phyloP scores from a whole-genome alignment of 805 yeast genomes.

The Sungouiozyma intestinalis region DNA sequence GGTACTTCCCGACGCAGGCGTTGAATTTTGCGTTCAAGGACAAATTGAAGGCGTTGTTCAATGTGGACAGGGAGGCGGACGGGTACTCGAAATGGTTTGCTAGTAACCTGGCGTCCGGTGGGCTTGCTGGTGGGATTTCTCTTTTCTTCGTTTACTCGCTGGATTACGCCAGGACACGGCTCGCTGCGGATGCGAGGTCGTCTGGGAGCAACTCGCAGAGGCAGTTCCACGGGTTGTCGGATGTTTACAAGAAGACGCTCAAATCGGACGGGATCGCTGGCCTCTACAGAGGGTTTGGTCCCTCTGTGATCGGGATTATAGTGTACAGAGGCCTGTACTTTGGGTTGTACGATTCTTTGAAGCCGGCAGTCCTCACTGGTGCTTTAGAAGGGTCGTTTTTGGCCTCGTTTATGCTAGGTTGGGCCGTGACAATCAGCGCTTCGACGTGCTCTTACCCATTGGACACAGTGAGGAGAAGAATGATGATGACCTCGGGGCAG shows the following conservation, averaged over 20 bases:
- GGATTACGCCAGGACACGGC: slow-evolving; percentile 94
- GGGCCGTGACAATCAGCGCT: slow-evolving; percentile 94
- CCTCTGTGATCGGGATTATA: slow-evolving; percentile 87
- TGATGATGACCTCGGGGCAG: slow-evolving; percentile 98
- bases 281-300: slow-evolving; percentile 95
- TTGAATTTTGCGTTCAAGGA: slow-evolving; percentile 95
- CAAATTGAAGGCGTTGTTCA: slow-evolving; percentile 83
- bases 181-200: slow-evolving; percentile 93
- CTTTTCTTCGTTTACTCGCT: slow-evolving; percentile 87
- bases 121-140: slow-evolving; percentile 93
- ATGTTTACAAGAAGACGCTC: slow-evolving; percentile 86
- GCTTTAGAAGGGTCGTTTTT: slow-evolving; percentile 81
- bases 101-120: slow-evolving; percentile 96
- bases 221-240: slow-evolving; percentile 88
- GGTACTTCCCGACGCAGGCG: slow-evolving; percentile 98
- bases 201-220: slow-evolving; percentile 68
- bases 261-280: slow-evolving; percentile 92
- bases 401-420: slow-evolving; percentile 88
- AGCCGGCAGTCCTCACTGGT: slow-evolving; percentile 86
- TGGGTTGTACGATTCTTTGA: slow-evolving; percentile 88
- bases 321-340: slow-evolving; percentile 97
- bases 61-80: slow-evolving; percentile 78
- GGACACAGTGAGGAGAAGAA: slow-evolving; percentile 96
- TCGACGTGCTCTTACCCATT: slow-evolving; percentile 95
- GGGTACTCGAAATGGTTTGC: slow-evolving; percentile 85